Evolutionary conservation across 352 stramenopile species (phyloP), one percentile per base, ranked within the genome.

Genomic region (Phytophthora hibernalis): DNA sequence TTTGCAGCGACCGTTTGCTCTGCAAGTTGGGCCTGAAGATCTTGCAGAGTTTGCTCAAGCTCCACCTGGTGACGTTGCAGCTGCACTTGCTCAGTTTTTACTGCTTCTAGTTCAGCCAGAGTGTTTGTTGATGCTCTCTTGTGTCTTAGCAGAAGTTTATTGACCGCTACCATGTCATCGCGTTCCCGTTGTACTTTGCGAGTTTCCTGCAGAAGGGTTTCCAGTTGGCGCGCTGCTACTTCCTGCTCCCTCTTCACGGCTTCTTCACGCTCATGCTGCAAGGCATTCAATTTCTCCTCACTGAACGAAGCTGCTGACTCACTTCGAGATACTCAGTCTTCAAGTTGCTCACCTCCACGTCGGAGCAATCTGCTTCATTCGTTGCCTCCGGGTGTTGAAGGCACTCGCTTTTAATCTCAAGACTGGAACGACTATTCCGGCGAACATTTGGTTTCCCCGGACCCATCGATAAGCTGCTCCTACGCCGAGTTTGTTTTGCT

Each of bases 131-230:
- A 73, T 11, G 76, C 62, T 6, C 62, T 54, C 45, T 74, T 75
- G 26, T 80, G 68, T 21, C 68, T 65, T 18, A 77, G 47, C 21
- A 80, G 54, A 5, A 77, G 59, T 30, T 76, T 76, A 43, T 80
- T 80, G 18, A 80, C 64, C 5, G 72, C 72, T 49, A 75, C 38
- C 72, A 80, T 80, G 53, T 80, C 72, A 59, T 80, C 72, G 16
- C 72, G 68, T 48, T 76, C 63, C 22, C 58, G 68, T 49, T 72
- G 68, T 42, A 72, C 55, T 38, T 76, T 76, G 42, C 53, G 68
- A 16, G 55, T 72, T 24, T 72, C 61, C 43, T 69, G 68, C 15
- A 75, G 49, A 35, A 75, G 44, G 15, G 58, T 51, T 52, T 79
- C 61, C 9, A 74, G 49, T 22, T 72, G 54, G 30, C 47, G 60